These are phyloP conservation scores for Biscutella auriculata DNA, from an alignment of 441 rosid species.

Conservation along the genomic window DNA sequence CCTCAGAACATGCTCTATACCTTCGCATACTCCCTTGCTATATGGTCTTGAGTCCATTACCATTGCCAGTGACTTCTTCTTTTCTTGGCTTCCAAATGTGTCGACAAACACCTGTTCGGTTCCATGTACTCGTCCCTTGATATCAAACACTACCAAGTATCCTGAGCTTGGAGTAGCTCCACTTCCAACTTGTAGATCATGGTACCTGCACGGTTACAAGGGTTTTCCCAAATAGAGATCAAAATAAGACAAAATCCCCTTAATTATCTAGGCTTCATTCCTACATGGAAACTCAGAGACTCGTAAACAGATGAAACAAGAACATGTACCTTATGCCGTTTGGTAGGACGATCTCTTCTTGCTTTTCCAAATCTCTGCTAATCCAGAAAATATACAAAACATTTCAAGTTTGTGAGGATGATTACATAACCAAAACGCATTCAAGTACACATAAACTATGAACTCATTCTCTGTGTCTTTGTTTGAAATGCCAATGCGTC, in stretches of 20 bases:
- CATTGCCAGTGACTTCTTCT: constrained; percentile 56
- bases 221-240: not conserved
- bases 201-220: constrained; percentile 31
- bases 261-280: not conserved
- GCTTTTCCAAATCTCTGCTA: constrained; percentile 50
- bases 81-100: constrained; percentile 40
- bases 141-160: constrained; percentile 68
- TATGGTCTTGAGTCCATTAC: constrained; percentile 86
- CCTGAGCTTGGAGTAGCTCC: constrained; percentile 65
- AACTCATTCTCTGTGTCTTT: not conserved
- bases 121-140: constrained; percentile 47
- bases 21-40: constrained; percentile 75
- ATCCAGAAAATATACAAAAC: not conserved
- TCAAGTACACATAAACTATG: not conserved
- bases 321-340: constrained; percentile 62
- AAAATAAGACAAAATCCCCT: not conserved
- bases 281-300: not conserved
- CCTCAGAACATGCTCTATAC: constrained; percentile 52
- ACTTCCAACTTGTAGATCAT: constrained; percentile 60
- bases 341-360: constrained; percentile 62
- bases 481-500: not conserved
- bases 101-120: constrained; percentile 51
- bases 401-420: not conserved
- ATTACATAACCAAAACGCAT: not conserved
- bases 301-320: not conserved